These are phyloP conservation scores for Magnaporthales sp. DNA, from an alignment of 2,329 filamentous ascomycete species.

Conservation along the genomic window DNA sequence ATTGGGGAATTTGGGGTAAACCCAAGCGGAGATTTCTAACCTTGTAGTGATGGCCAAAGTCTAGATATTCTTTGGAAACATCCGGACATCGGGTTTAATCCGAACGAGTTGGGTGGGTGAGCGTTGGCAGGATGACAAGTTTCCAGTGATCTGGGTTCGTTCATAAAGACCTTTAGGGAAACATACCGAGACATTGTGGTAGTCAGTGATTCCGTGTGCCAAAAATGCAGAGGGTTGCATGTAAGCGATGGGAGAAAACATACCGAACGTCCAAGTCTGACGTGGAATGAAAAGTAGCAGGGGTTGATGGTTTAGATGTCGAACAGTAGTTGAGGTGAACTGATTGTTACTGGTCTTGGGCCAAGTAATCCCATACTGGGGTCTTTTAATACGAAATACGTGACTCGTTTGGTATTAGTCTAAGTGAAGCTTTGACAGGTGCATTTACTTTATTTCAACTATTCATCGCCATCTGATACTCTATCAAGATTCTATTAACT, in stretches of 20 bases:
- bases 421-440: no score
- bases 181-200: neutral
- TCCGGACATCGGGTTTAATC: neutral
- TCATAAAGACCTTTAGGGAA: neutral
- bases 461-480: neutral
- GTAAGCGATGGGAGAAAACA: neutral
- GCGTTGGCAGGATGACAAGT: neutral
- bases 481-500: neutral
- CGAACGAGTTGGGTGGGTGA: neutral
- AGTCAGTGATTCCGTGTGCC: neutral
- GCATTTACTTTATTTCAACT: neutral
- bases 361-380: neutral
- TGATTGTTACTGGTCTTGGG: neutral
- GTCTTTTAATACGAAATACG: neutral
- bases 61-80: neutral
- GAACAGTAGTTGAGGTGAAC: neutral
- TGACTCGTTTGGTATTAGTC: neutral
- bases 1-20: neutral
- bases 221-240: neutral
- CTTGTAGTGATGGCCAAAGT: neutral
- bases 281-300: neutral
- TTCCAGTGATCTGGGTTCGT: neutral
- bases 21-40: neutral
- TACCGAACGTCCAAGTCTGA: neutral
- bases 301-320: neutral